These are phyloP conservation scores for Yarrowia galli DNA, from an alignment of 1,139 yeast genomes.

Conservation along the genomic window DNA sequence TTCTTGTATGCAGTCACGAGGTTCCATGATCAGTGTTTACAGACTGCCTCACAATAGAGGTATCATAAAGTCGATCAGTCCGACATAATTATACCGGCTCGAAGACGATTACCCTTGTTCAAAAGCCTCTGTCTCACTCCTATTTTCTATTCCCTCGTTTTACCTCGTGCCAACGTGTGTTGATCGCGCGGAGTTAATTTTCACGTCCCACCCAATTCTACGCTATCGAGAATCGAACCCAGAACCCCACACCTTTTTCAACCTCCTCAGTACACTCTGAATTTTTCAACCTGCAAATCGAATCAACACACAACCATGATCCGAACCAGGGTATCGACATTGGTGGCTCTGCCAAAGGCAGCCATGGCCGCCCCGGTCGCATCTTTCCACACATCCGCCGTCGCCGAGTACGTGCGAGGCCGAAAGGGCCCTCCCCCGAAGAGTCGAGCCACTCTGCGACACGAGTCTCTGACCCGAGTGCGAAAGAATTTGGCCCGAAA, in stretches of 20 bases:
- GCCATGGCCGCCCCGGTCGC: constrained; percentile 20
- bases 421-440: constrained; percentile 32
- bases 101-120: background rate
- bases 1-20: no score
- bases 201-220: background rate
- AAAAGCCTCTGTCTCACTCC: constrained; percentile 2
- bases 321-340: constrained; percentile 29
- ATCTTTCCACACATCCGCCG: constrained; percentile 26
- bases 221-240: background rate
- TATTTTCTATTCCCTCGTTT: constrained; percentile 21
- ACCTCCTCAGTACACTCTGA: background rate
- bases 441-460: constrained; percentile 40
- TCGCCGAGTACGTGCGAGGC: constrained; percentile 16
- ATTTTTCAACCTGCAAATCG: constrained; percentile 8
- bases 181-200: constrained; percentile 1
- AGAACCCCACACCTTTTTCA: background rate
- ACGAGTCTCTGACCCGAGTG: constrained; percentile 46
- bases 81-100: no score
- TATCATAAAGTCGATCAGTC: no score
- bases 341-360: constrained; percentile 26
- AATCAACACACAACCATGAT: constrained; percentile 27
- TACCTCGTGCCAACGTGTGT: background rate
- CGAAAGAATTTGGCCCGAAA: constrained; percentile 50
- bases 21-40: no score
- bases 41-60: no score